Conservation (phyloP, 1,284 basidiomycete genomes). For the Pyrrhoderma lamaoense region DNA sequence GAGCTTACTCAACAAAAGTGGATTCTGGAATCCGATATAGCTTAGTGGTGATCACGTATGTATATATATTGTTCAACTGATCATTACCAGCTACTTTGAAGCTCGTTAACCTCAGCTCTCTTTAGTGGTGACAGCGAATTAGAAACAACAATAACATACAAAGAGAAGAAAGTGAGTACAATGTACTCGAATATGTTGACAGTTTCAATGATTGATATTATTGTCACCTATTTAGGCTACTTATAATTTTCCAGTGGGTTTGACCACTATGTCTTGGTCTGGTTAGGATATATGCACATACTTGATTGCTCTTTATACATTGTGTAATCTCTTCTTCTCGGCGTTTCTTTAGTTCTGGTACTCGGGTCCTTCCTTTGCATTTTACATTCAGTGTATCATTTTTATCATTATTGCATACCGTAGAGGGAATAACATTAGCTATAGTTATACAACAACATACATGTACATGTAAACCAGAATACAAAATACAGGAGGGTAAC, state of each 20-base stretch:
- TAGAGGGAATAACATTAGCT: too few relatives aligned
- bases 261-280: slow-evolving; percentile 38
- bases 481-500: too few relatives aligned
- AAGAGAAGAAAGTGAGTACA: slow-evolving; percentile 48
- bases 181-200: too few relatives aligned
- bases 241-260: slow-evolving; percentile 61
- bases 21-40: slow-evolving; percentile 52
- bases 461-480: too few relatives aligned
- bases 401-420: too few relatives aligned
- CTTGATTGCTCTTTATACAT: too few relatives aligned
- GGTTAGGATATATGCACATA: background rate
- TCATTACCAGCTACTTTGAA: slow-evolving; percentile 29
- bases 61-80: background rate
- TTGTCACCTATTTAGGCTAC: too few relatives aligned
- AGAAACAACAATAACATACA: slow-evolving; percentile 59
- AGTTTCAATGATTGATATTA: too few relatives aligned
- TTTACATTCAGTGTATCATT: background rate
- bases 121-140: slow-evolving; percentile 40
- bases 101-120: background rate
- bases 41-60: slow-evolving; percentile 52
- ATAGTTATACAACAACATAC: too few relatives aligned
- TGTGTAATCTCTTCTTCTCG: too few relatives aligned
- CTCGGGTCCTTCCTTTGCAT: background rate
- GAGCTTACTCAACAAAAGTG: slow-evolving; percentile 56
- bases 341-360: too few relatives aligned